Conservation (phyloP, 2,329 filamentous ascomycete genomes). For the Diaporthe batatas region DNA sequence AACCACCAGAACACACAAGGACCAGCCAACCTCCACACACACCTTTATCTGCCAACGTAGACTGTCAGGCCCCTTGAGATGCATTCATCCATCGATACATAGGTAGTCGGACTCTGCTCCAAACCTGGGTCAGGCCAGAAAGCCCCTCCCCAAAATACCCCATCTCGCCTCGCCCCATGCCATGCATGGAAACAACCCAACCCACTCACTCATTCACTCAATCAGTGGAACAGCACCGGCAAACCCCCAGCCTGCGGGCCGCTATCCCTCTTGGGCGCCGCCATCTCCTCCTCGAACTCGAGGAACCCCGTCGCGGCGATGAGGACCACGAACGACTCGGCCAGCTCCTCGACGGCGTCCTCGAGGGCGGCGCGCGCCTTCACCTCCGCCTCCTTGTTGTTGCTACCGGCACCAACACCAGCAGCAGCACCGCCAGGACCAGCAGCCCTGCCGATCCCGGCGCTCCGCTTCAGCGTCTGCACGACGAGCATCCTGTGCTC, state of each 20-base stretch:
- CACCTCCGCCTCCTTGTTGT: neutral
- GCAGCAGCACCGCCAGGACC: slow-evolving; percentile 45
- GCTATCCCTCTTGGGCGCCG: slow-evolving; percentile 25
- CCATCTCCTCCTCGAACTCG: slow-evolving; percentile 58
- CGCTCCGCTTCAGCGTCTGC: slow-evolving; percentile 90
- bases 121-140: too few relatives aligned
- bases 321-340: slow-evolving; percentile 86
- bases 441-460: slow-evolving; percentile 70
- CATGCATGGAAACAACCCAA: neutral
- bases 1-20: neutral
- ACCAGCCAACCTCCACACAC: too few relatives aligned
- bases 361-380: slow-evolving; percentile 57
- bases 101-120: too few relatives aligned
- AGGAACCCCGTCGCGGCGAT: slow-evolving; percentile 87
- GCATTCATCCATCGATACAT: neutral
- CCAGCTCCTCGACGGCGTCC: slow-evolving; percentile 79
- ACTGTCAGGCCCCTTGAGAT: too few relatives aligned
- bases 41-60: neutral
- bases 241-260: slow-evolving; percentile 29
- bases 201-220: neutral
- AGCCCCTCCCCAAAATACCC: neutral
- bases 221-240: slow-evolving; percentile 39
- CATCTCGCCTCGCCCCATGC: neutral
- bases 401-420: too few relatives aligned
- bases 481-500: slow-evolving; percentile 88